Base-by-base conservation (phyloP, 2,329 filamentous ascomycete species). In the Lomentospora prolificans region DNA sequence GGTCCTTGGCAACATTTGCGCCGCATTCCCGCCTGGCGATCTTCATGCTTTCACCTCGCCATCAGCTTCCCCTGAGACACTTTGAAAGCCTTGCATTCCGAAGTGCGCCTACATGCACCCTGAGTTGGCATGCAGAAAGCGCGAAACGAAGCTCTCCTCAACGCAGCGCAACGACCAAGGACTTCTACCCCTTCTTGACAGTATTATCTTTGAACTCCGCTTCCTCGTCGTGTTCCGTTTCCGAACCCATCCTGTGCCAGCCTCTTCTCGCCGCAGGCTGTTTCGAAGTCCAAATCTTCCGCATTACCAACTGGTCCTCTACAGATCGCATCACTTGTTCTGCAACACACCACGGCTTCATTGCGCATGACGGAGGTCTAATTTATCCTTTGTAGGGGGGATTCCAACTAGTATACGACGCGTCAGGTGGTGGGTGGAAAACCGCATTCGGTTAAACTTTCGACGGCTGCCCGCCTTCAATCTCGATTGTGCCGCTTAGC, bases 371-470 rank as follows among this genome's bases (percentile, higher is more conserved):
- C 19, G 50, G 8, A 12, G 50, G 50, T 33, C 28, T 52, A 52
- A 33, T 33, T 52, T 52, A 52, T 22, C 28, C 50, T n/a, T 36
- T 52, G 50, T 33, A 17, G 22, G 30, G 30, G 30, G n/a, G 36
- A 24, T 36, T 33, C 19, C 25, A 52, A 30, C 25, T 30, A 52
- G 22, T 36, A 25, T 10, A 22, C 19, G 10, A 48, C 24, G 44
- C 44, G 19, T 22, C 44, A 10, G 24, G 44, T 48, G 44, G 44
- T 33, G 28, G 10, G 24, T 30, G 50, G 50, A 33, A 33, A 33
- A 24, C 30, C 50, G 30, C 17, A 52, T 33, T 19, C 50, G 50
- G 50, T 33, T 52, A 52, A 52, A 33, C 28, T 22, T 33, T 48
- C 17, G 4, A 48, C 10, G 30, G 7, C 50, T 5, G 28, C 7